Base-by-base conservation (phyloP, 495 filamentous ascomycete species). In the Neurospora discreta region DNA sequence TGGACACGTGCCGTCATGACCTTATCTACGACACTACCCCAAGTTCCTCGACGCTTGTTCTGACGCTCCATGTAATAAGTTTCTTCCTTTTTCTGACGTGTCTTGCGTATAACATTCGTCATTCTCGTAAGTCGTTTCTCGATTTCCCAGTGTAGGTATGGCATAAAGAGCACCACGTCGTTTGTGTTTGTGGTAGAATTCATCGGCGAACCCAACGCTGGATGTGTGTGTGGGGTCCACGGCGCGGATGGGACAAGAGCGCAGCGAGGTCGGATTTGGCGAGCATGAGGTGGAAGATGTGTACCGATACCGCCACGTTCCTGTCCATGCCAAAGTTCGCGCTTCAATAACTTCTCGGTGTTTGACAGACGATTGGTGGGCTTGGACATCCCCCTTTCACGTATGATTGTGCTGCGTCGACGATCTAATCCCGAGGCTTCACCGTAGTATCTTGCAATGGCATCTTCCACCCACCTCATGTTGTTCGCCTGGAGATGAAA, bases 391-490 rank as follows among this genome's bases (percentile, higher is more conserved):
- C 52, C 52, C 3, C 26, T 65, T 15, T 65, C 52, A 9, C 52
- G 52, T 30, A 30, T 5, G 3, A 58, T 13, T 58, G 52, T 65
- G 52, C 52, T 65, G 11, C 76, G 73, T 44, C 73, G 73, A 8
- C 70, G 69, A 18, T 78, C 76, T 26, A 65, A 65, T 18, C 52
- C 52, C 7, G 52, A 65, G 26, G 52, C 52, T 33, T 78, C 76
- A 11, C 65, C 73, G 46, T 78, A 78, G 70, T 78, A 78, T 38
- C 73, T 43, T 11, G 76, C 70, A 26, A 78, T 58, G 16, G 76
- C 75, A 44, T 78, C 76, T 36, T 78, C 76, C 20, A 76, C 75
- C 74, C 76, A 78, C 41, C 76, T 76, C 76, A 78, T 78, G 76
- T 78, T 78, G 41, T 78, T 78, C 10, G 76, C 75, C 42, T 78